Evolutionary conservation across 2,329 filamentous ascomycete species (phyloP).

Genomic region (Emmonsiellopsis sp.): DNA sequence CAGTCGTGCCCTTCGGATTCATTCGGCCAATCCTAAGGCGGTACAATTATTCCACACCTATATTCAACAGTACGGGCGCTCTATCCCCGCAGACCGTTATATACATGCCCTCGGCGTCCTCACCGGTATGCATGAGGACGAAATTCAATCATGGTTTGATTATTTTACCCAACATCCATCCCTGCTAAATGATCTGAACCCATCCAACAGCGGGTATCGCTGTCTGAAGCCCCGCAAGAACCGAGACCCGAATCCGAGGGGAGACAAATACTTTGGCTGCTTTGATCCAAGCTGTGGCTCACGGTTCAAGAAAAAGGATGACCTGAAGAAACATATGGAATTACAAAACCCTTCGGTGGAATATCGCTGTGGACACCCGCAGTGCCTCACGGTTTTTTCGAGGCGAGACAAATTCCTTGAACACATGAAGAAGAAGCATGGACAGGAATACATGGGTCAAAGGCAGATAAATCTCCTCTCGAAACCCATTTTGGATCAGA

Average conservation of each 20-base stretch:
- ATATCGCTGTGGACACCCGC: neutral
- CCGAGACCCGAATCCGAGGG: slow-evolving; percentile 15
- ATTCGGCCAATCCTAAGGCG: no score
- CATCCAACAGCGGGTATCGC: neutral
- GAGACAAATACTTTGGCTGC: slow-evolving; percentile 9
- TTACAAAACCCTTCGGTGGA: neutral
- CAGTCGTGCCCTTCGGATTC: no score
- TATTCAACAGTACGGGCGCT: no score
- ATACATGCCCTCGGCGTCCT: no score
- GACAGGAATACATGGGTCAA: neutral
- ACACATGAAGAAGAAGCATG: neutral
- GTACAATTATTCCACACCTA: no score
- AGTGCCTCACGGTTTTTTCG: neutral
- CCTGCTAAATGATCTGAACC: neutral
- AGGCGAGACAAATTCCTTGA: neutral
- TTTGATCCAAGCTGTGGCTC: slow-evolving; percentile 13
- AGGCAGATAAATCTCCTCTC: neutral
- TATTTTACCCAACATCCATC: neutral
- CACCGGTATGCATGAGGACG: neutral
- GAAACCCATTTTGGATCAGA: neutral
- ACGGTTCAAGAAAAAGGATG: neutral
- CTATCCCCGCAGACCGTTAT: no score
- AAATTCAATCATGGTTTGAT: neutral
- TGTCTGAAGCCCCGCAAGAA: neutral
- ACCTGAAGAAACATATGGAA: slow-evolving; percentile 4